A percentile compares a stretch with the other conserved stretches of the same genome.
Evolutionary conservation across 768 basidiomycete genomes (phyloP).

Genomic region (Cubamyces sp.): DNA sequence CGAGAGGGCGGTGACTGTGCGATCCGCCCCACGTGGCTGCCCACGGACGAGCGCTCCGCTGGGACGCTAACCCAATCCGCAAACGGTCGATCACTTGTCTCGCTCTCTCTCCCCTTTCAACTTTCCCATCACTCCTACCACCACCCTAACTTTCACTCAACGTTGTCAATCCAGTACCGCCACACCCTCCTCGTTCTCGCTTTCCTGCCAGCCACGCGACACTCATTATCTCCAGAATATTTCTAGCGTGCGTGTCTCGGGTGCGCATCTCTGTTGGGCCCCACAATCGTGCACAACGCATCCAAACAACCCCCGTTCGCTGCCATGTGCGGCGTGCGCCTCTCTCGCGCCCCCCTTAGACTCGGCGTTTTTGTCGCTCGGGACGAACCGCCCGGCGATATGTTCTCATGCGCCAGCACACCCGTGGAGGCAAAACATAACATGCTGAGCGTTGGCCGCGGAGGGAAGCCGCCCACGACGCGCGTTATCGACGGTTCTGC

Average conservation of each 20-base stretch:
- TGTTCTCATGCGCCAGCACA: no score
- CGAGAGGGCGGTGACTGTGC: conserved; percentile 26
- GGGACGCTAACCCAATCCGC: conserved; percentile 7
- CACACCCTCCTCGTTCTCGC: conserved; percentile 1
- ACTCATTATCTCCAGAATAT: neutral
- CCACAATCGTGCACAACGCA: no score
- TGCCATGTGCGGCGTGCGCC: no score
- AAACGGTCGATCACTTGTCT: conserved; percentile 3
- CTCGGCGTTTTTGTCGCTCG: no score
- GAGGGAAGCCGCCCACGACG: neutral
- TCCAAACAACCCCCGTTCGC: no score
- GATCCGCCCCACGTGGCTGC: conserved; percentile 23
- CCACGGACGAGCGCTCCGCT: conserved; percentile 15
- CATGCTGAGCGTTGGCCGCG: no score
- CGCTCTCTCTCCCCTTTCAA: no score
- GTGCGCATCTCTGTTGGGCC: neutral
- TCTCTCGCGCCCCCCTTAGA: no score
- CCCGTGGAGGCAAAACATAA: no score
- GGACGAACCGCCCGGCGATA: no score
- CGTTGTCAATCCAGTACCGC: neutral
- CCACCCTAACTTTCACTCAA: neutral
- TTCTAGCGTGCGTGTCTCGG: neutral
- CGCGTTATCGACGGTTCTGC: neutral
- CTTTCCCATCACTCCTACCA: neutral
- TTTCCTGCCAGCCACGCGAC: neutral